Evolutionary conservation across 1,284 basidiomycete genomes (phyloP).

Genomic region (Ganoderma sp.): DNA sequence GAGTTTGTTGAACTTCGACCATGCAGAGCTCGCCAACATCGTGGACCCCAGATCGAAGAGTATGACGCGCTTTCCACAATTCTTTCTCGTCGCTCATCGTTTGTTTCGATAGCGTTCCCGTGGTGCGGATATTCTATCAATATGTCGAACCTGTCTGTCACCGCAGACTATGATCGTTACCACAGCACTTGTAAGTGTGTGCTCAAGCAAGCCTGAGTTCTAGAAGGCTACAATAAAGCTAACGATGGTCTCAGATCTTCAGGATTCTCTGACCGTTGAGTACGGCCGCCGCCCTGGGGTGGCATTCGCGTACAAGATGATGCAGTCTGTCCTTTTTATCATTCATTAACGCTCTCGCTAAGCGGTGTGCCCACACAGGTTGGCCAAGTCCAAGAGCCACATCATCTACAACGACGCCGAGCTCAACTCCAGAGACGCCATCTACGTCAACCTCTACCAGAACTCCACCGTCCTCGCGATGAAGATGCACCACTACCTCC

Average conservation of each 20-base stretch:
- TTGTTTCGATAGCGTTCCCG: constrained; percentile 68
- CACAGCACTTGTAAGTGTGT: constrained; percentile 57
- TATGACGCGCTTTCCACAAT: constrained; percentile 35
- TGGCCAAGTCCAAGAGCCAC: constrained; percentile 72
- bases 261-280: constrained; percentile 69
- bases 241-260: constrained; percentile 49
- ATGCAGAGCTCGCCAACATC: constrained; percentile 62
- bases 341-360: constrained; percentile 2
- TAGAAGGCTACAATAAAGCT: not conserved
- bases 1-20: constrained; percentile 87
- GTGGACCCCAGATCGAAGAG: constrained; percentile 55
- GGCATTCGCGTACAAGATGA: constrained; percentile 69
- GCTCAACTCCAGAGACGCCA: constrained; percentile 69
- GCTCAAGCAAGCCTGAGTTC: not conserved
- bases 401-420: constrained; percentile 78
- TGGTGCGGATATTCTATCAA: constrained; percentile 90
- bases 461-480: constrained; percentile 86
- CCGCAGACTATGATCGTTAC: constrained; percentile 76
- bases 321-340: constrained; percentile 55
- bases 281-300: constrained; percentile 62
- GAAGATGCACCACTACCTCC: constrained; percentile 88
- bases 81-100: not conserved
- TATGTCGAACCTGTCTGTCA: constrained; percentile 75
- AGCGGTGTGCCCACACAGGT: constrained; percentile 45
- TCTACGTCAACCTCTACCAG: constrained; percentile 86